These are phyloP conservation scores for Coriolopsis trogii DNA, from an alignment of 1,284 basidiomycete genomes.

Conservation along the genomic window DNA sequence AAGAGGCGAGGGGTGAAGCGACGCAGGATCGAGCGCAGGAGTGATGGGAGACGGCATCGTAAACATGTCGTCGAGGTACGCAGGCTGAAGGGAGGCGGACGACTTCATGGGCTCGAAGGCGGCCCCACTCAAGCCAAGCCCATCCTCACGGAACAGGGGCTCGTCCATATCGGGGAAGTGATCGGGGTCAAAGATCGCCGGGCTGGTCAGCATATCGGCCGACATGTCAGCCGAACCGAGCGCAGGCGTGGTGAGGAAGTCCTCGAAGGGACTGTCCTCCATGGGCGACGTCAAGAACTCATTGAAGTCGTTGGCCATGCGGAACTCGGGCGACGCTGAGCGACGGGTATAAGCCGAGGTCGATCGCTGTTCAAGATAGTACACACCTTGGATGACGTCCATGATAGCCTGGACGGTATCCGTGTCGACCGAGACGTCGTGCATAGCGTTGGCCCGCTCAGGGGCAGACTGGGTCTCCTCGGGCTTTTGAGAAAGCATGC, in stretches of 20 bases:
- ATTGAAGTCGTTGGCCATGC: slow-evolving; percentile 31
- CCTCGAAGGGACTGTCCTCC: slow-evolving; percentile 55
- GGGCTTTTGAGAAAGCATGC: slow-evolving; percentile 47
- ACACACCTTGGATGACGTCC: slow-evolving; percentile 45
- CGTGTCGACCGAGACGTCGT: slow-evolving; percentile 15
- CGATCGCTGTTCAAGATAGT: no score
- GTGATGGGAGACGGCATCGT: slow-evolving; percentile 47
- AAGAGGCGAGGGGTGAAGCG: slow-evolving; percentile 40
- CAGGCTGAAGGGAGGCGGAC: slow-evolving; percentile 18
- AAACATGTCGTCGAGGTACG: slow-evolving; percentile 42
- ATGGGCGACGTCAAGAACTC: slow-evolving; percentile 51
- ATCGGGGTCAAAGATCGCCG: slow-evolving; percentile 43
- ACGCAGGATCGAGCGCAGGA: slow-evolving; percentile 45
- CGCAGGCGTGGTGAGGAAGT: slow-evolving; percentile 61
- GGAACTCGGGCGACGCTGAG: slow-evolving; percentile 43
- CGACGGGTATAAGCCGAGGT: background rate
- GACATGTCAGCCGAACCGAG: slow-evolving; percentile 37
- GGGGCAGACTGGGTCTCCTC: slow-evolving; percentile 27
- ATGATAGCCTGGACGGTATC: slow-evolving; percentile 45
- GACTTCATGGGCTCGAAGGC: slow-evolving; percentile 25
- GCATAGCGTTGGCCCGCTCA: slow-evolving; percentile 23
- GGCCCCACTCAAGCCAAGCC: slow-evolving; percentile 18
- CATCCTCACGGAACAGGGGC: slow-evolving; percentile 30
- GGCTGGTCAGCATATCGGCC: slow-evolving; percentile 38
- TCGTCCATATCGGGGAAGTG: slow-evolving; percentile 38